These are phyloP conservation scores for Fusarium subtropicale DNA, from an alignment of 2,329 filamentous ascomycete genomes.

Conservation along the genomic window DNA sequence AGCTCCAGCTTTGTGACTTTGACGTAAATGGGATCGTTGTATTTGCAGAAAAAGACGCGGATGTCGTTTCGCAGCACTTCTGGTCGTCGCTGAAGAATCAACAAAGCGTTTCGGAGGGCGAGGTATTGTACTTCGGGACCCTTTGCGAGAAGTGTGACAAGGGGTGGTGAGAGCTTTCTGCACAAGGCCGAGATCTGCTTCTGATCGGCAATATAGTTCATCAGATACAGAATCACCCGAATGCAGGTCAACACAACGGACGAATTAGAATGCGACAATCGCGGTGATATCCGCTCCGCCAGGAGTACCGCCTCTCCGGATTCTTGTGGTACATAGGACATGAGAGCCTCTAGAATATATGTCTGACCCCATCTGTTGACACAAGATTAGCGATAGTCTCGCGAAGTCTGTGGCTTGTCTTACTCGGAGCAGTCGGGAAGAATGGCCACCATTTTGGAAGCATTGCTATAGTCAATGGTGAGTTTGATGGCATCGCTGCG, in stretches of 20 bases:
- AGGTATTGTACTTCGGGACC: constrained; percentile 99
- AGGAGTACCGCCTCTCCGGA: constrained; percentile 87
- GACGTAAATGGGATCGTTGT: constrained; percentile 99
- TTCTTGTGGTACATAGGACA: constrained; percentile 97
- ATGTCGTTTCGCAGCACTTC: constrained; percentile 97
- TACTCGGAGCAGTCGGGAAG: constrained; percentile 97
- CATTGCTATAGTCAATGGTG: constrained; percentile 96
- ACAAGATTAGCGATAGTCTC: constrained; percentile 24
- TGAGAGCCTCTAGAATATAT: constrained; percentile 96
- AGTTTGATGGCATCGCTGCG: constrained; percentile 96
- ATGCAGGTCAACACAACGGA: constrained; percentile 96
- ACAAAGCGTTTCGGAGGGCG: constrained; percentile 88
- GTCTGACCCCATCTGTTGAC: constrained; percentile 90
- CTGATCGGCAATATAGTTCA: constrained; percentile 97
- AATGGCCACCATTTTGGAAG: constrained; percentile 98
- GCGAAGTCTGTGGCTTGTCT: constrained; percentile 51
- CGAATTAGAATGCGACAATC: constrained; percentile 95
- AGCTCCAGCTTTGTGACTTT: constrained; percentile 99
- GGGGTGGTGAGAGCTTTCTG: constrained; percentile 91
- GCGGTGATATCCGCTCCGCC: constrained; percentile 93
- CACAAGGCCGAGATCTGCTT: constrained; percentile 89
- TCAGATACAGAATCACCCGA: constrained; percentile 93
- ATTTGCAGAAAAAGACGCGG: constrained; percentile 99
- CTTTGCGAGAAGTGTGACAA: constrained; percentile 95
- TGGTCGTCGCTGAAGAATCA: constrained; percentile 92